Percentiles rank a stretch among this genome's conserved stretches.
These are phyloP conservation scores for Hypoxylon subgilvum DNA, from an alignment of 495 filamentous ascomycete species.

Conservation along the genomic window DNA sequence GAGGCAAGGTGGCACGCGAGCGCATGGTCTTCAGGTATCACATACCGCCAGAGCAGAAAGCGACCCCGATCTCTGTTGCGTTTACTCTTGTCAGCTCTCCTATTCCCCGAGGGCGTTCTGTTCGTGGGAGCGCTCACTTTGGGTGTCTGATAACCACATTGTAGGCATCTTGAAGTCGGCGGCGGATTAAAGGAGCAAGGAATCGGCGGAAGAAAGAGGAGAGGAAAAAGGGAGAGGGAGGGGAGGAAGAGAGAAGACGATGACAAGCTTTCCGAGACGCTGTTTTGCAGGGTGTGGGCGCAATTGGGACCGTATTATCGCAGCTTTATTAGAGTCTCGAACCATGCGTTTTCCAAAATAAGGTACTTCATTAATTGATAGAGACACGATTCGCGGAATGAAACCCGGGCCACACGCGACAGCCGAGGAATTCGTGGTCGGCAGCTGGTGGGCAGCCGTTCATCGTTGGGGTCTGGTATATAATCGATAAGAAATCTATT, in stretches of 20 bases:
- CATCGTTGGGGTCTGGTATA: neutral
- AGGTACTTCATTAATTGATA: conserved; percentile 11
- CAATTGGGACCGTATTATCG: conserved; percentile 7
- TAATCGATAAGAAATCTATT: conserved; percentile 2
- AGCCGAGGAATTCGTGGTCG: conserved; percentile 42
- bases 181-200: neutral
- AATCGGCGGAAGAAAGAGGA: neutral
- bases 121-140: conserved; percentile 60
- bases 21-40: conserved; percentile 37
- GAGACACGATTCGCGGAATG: conserved; percentile 35
- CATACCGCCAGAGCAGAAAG: conserved; percentile 95
- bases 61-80: conserved; percentile 82
- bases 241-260: neutral
- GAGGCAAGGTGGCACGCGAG: conserved; percentile 17
- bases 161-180: conserved; percentile 56
- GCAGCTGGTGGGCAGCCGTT: conserved; percentile 54
- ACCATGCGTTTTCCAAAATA: conserved; percentile 1
- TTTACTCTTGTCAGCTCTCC: conserved; percentile 13
- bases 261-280: neutral
- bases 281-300: neutral
- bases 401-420: conserved; percentile 11
- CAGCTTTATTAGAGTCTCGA: neutral
- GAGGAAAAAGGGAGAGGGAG: neutral
- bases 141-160: conserved; percentile 95
- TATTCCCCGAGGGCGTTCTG: neutral